Evolutionary conservation across 148 eudicot genomes (phyloP).

Genomic region (Nyssa sinensis): DNA sequence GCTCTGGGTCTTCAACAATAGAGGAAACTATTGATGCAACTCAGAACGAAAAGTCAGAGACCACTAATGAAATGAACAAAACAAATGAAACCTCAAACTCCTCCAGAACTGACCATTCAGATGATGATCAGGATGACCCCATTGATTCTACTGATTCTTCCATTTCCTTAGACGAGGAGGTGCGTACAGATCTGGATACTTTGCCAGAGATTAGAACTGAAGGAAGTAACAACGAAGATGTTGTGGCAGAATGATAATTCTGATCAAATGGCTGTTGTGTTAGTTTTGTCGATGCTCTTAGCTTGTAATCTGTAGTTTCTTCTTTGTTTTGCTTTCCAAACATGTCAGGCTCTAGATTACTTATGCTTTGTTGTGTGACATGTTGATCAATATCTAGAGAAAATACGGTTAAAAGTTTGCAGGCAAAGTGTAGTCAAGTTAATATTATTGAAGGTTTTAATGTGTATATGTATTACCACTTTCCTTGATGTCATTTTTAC

Average conservation of each 20-base stretch:
- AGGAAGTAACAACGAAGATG: conserved; percentile 49
- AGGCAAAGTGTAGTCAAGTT: conserved; percentile 11
- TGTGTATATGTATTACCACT: background rate
- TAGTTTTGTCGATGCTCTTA: background rate
- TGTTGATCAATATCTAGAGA: conserved; percentile 11
- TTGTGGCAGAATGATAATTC: conserved; percentile 46
- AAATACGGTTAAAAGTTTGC: conserved; percentile 11
- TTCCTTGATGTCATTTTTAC: background rate
- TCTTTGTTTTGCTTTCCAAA: background rate
- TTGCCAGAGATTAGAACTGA: conserved; percentile 64
- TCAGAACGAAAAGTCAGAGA: conserved; percentile 25
- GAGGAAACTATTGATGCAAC: conserved; percentile 13
- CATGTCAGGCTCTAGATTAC: conserved; percentile 2
- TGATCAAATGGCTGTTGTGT: background rate
- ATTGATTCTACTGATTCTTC: conserved; percentile 51
- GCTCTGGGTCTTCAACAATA: conserved; percentile 9
- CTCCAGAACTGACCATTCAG: conserved; percentile 28
- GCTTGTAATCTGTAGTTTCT: conserved; percentile 7
- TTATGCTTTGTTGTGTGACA: conserved; percentile 18
- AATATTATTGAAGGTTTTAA: background rate
- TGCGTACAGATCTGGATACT: conserved; percentile 45
- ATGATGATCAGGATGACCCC: conserved; percentile 36
- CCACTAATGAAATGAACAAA: conserved; percentile 21
- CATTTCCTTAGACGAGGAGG: conserved; percentile 45
- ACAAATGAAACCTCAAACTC: conserved; percentile 35